These are phyloP conservation scores for Candida insectorum DNA, from an alignment of 805 yeast species.

Conservation along the genomic window DNA sequence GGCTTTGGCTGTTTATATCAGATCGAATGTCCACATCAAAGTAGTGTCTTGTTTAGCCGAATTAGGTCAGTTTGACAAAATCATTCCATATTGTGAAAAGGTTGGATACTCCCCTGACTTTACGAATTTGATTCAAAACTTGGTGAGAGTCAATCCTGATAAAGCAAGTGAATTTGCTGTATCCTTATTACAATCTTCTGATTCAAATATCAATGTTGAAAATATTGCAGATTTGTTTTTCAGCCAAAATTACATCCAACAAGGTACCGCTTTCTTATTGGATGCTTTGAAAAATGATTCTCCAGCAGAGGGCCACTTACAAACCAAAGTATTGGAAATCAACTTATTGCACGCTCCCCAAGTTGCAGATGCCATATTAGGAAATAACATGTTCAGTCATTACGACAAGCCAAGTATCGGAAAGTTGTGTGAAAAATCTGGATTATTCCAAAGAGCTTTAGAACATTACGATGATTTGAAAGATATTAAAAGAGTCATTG, in stretches of 20 bases:
- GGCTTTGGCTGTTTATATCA: conserved; percentile 86
- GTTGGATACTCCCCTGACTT: conserved; percentile 87
- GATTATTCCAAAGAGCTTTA: conserved; percentile 89
- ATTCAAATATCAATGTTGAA: conserved; percentile 69
- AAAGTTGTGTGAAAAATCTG: conserved; percentile 91
- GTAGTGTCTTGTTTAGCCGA: conserved; percentile 92
- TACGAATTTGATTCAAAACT: conserved; percentile 82
- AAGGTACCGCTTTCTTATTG: conserved; percentile 94
- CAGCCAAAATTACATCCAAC: conserved; percentile 91
- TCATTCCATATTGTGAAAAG: conserved; percentile 88
- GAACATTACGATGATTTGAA: conserved; percentile 93
- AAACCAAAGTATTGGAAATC: conserved; percentile 89
- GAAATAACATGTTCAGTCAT: conserved; percentile 92
- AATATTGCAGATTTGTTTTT: conserved; percentile 89
- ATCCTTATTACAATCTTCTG: conserved; percentile 64
- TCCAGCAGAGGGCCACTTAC: conserved; percentile 94
- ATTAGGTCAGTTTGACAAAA: conserved; percentile 93
- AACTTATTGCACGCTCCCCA: conserved; percentile 96
- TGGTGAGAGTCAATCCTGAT: conserved; percentile 92
- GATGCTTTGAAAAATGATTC: conserved; percentile 93
- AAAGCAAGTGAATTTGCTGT: conserved; percentile 97
- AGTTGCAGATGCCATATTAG: conserved; percentile 98
- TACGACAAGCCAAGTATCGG: conserved; percentile 94
- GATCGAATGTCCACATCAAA: conserved; percentile 79
- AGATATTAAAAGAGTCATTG: conserved; percentile 93